Base-by-base conservation (phyloP, 495 filamentous ascomycete genomes). In the Entonaema liquescens region DNA sequence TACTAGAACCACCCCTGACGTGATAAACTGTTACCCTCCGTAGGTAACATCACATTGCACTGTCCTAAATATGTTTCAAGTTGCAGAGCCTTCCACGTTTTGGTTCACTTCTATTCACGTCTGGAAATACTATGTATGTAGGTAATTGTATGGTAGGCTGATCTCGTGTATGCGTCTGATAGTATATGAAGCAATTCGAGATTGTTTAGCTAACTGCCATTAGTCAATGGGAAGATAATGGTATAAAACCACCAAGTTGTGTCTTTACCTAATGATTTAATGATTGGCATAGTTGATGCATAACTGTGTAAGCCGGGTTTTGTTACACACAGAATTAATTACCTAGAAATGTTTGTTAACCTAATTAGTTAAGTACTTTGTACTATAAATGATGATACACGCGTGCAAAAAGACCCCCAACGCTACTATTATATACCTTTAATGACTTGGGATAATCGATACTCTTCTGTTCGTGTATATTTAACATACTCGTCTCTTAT, bases 11-110 rank as follows among this genome's bases (percentile, higher is more conserved):
- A 72, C 70, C 38, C 65, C 65, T 28, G 19, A 65, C 59, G 29
- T 38, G 35, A 26, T 58, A 35, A 62, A 49, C 44, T 44, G 26
- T 28, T 52, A 71, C 69, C 47, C 69, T 63, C 36, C 52, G 65
- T 68, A 53, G 38, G 31, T 64, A 67, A 67, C 59, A 36, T 55
- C 35, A 59, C 49, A 42, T 54, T 59, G 29, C 59, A 71, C 63
- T 62, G 62, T 71, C 67, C 25, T 55, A 28, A 26, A 56, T 56
- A 54, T 62, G 12, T 31, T 53, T 31, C 29, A 42, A 36, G 47
- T 58, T 50, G 38, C 21, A 44, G 11, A 31, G 36, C 8, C 44
- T 33, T 19, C 33, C 13, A 42, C 55, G 21, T 66, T 53, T 38
- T 21, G n/a, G 58, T 9, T 40, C 33, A 60, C 15, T 44, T 59